Conservation (phyloP, 257 asterid genomes). For the Ehretia macrophylla region DNA sequence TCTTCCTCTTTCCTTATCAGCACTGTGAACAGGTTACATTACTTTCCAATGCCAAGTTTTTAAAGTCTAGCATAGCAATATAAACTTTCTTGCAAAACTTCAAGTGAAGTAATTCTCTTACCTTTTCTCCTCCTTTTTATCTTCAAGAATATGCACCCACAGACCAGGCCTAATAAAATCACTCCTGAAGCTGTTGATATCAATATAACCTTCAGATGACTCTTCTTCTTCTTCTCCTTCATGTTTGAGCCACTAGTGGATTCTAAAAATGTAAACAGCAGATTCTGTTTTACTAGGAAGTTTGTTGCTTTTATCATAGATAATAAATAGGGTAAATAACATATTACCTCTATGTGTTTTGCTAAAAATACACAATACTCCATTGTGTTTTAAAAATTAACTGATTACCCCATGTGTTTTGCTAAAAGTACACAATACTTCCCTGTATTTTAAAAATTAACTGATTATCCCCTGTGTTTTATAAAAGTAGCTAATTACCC, state of each 20-base stretch:
- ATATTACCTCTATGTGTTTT: too few species aligned
- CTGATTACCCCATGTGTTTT: too few species aligned
- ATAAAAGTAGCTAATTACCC: too few species aligned
- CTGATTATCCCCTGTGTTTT: too few species aligned
- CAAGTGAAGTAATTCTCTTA: background rate
- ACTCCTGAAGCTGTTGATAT: background rate
- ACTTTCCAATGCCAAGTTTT: background rate
- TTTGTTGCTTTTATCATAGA: too few species aligned
- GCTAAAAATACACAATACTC: too few species aligned
- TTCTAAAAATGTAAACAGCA: background rate
- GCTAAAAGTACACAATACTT: too few species aligned
- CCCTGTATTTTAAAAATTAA: too few species aligned
- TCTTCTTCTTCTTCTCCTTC: background rate
- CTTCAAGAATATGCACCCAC: background rate
- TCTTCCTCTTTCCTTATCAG: constrained; percentile 8
- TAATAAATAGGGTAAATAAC: too few species aligned
- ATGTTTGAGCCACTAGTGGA: constrained; percentile 1
- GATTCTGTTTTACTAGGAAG: too few species aligned
- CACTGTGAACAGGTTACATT: background rate
- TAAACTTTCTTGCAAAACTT: background rate
- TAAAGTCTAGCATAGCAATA: background rate
- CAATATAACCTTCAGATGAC: background rate
- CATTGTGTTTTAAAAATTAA: too few species aligned
- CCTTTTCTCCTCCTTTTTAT: constrained; percentile 3
- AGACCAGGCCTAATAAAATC: background rate